Evolutionary conservation across 495 filamentous ascomycete genomes (phyloP).

Genomic region (Lasiosphaeria hispida): DNA sequence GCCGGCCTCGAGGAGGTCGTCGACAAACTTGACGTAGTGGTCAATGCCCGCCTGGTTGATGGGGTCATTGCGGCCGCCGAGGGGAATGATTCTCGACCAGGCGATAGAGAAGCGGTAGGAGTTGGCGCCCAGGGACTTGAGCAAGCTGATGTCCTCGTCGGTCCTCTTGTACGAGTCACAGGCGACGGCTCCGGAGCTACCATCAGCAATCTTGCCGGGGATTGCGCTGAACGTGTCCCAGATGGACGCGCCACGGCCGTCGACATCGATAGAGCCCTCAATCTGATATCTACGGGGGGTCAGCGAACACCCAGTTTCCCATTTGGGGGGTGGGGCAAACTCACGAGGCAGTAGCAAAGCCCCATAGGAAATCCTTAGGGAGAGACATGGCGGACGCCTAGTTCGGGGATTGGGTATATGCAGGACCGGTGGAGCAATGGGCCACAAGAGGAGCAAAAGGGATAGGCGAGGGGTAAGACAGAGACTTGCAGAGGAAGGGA

Average conservation of each 20-base stretch:
- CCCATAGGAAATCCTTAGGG: slow-evolving; percentile 76
- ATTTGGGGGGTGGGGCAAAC: slow-evolving; percentile 22
- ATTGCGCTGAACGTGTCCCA: slow-evolving; percentile 76
- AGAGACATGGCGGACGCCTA: slow-evolving; percentile 47
- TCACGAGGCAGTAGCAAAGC: slow-evolving; percentile 76
- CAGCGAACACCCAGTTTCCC: neutral
- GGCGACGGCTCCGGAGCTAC: slow-evolving; percentile 63
- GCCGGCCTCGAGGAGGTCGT: slow-evolving; percentile 57
- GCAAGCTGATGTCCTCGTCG: slow-evolving; percentile 67
- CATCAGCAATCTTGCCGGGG: slow-evolving; percentile 72
- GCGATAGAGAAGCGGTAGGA: slow-evolving; percentile 75
- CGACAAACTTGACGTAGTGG: slow-evolving; percentile 60
- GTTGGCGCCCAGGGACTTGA: slow-evolving; percentile 62
- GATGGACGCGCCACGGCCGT: slow-evolving; percentile 71
- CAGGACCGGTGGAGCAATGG: neutral
- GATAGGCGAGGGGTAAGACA: neutral
- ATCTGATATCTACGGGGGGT: slow-evolving; percentile 62
- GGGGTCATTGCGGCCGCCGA: slow-evolving; percentile 60
- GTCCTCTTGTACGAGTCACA: slow-evolving; percentile 77
- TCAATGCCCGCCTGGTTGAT: slow-evolving; percentile 59
- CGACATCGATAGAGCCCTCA: slow-evolving; percentile 63
- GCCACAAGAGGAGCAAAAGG: neutral
- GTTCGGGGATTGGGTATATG: neutral
- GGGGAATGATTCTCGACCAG: slow-evolving; percentile 71
- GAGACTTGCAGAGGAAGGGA: neutral